Base-by-base conservation (phyloP, 345 rosid species). In the Citrus mangshanensis region DNA sequence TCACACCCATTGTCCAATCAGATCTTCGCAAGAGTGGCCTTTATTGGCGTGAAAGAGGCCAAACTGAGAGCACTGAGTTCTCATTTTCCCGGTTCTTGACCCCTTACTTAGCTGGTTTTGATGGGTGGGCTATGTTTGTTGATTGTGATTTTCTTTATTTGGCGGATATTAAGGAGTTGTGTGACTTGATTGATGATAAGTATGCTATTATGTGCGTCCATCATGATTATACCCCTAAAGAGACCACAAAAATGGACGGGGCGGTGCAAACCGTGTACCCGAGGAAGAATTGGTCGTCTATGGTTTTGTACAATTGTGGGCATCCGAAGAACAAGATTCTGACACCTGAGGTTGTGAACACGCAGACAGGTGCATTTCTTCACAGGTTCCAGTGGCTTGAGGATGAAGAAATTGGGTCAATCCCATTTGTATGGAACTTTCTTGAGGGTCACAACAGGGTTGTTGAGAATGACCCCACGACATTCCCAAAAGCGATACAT, bases 81-180 rank as follows among this genome's bases (percentile, higher is more conserved):
- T 96, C 98, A 1, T 96, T 96, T 51, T 58, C 89, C 54, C 91
- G 99, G 71, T 96, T 96, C 90, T 81, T 96, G 81, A 96, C 99
- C 38, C 99, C 99, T 0, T 81, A 88, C 77, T 59, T 96, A 76
- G 95, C 99, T 0, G 80, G 87, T 63, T 94, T 82, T 70, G 86
- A 96, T 30, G 99, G 97, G 1, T 96, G 99, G 99, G 99, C 99
- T 1, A 84, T 96, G 98, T 96, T 96, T 81, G 94, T 96, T 30
- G 99, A 96, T 77, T 96, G 97, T 24, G 99, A 94, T 76, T 94
- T 96, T 83, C 98, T 96, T 55, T 96, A 93, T 87, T 82, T 96
- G 28, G 82, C 86, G 21, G 99, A 96, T 79, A 90, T 96, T 22
- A 96, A 94, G 78, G 92, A 91, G 60, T 84, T 96, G 78, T 82